Evolutionary conservation across 441 rosid species (phyloP).

Genomic region (Arabidopsis hybrid): DNA sequence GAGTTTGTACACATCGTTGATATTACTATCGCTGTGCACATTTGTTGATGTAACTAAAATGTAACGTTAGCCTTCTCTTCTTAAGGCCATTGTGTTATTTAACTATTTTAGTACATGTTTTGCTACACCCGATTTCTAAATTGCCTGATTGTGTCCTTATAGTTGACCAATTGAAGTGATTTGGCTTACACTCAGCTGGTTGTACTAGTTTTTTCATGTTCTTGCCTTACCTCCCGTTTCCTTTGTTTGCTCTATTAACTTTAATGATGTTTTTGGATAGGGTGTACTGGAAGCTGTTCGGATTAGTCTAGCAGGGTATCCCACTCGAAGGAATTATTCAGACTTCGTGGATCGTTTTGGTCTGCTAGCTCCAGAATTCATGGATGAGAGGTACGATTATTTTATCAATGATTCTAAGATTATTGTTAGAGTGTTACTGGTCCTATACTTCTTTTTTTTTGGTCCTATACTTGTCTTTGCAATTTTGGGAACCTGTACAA

Average conservation of each 20-base stretch:
- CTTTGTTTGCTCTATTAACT: conserved; percentile 26
- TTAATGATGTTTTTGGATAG: conserved; percentile 49
- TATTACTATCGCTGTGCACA: background rate
- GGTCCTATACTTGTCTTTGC: conserved; percentile 17
- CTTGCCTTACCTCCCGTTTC: background rate
- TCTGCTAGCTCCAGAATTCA: conserved; percentile 71
- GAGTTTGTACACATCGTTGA: conserved; percentile 6
- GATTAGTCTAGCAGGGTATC: conserved; percentile 98
- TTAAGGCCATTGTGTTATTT: conserved; percentile 16
- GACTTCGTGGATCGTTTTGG: conserved; percentile 99
- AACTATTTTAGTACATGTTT: conserved; percentile 16
- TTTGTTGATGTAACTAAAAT: conserved; percentile 14
- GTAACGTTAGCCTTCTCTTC: conserved; percentile 13
- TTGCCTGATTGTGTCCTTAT: conserved; percentile 20
- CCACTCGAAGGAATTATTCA: conserved; percentile 85
- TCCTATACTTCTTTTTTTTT: too few relatives aligned
- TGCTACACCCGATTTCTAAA: background rate
- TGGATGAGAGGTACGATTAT: conserved; percentile 75
- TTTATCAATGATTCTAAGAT: conserved; percentile 12
- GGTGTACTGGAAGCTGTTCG: conserved; percentile 99
- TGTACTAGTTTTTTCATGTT: conserved; percentile 32
- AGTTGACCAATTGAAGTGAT: conserved; percentile 15
- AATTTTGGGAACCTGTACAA: conserved; percentile 22
- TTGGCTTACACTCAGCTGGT: conserved; percentile 25
- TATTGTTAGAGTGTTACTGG: conserved; percentile 12